Evolutionary conservation across 2,329 filamentous ascomycete species (phyloP), one percentile per base, ranked within the genome.

Genomic region (Zasmidium citrigriseum): DNA sequence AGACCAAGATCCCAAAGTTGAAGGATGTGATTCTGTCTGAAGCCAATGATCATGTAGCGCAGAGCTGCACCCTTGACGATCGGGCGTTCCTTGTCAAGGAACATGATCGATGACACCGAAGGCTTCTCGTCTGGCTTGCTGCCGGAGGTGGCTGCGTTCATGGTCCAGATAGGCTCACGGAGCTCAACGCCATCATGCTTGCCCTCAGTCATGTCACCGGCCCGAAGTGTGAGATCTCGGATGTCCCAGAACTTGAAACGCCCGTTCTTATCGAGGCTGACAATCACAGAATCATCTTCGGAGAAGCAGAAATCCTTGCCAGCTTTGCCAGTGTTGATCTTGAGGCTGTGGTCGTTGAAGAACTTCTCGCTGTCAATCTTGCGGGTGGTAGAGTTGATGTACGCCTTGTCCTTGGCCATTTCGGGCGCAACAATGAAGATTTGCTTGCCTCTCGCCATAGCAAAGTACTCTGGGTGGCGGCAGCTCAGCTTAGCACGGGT

Each of bases 241-340:
- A 98, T 91, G 74, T 99, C 95, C 96, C 95, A 99, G 81, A 99
- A 97, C 76, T 96, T 95, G 78, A 98, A 88, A 61, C 91, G 88
- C 49, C 95, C 96, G 59, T 92, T 93, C 80, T 99, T 99, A 75
- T 99, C 96, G 53, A 99, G 85, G 50, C 93, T 97, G 48, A 96
- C 93, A 67, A 99, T 91, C 44, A 93, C 88, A 1, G 89, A 90
- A 74, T 99, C 95, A 74, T 99, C 95, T 74, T 96, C 93, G 75
- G 93, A 97, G 77, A 99, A 99, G 48, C 88, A 89, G 73, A 99
- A 99, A 74, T 99, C 95, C 76, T 99, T 99, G 63, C 93, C 95
- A 65, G 95, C 93, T 80, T 99, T 99, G 67, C 93, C 95, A 62
- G 93, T 98, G 67, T 93, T 91, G 76, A 99, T 96, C 77, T 93